These are phyloP conservation scores for Trypanosoma caninum DNA, from an alignment of 208 protist genomes.

Conservation along the genomic window DNA sequence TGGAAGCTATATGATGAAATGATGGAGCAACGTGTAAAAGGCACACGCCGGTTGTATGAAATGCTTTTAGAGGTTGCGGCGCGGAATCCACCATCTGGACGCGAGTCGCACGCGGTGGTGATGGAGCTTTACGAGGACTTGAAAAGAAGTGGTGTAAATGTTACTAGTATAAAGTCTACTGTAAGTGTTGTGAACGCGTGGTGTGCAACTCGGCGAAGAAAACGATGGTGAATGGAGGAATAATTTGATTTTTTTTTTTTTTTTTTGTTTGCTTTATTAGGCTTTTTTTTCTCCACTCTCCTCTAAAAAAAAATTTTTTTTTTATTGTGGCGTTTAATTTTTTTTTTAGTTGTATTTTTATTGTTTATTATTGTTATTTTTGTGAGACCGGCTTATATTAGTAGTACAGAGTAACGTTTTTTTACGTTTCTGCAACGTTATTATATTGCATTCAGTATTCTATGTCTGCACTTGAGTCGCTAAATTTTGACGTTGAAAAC, in stretches of 20 bases:
- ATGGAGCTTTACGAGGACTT: slow-evolving; percentile 67
- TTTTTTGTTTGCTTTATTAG: slow-evolving; percentile 5
- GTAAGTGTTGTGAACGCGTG: slow-evolving; percentile 75
- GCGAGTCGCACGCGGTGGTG: slow-evolving; percentile 36
- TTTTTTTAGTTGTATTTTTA: slow-evolving; percentile 13
- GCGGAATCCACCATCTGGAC: slow-evolving; percentile 33
- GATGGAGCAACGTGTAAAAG: slow-evolving; percentile 29
- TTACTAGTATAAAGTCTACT: slow-evolving; percentile 42
- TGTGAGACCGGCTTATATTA: too few relatives aligned
- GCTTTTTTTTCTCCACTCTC: background rate
- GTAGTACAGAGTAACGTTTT: too few relatives aligned
- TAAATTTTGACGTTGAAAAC: slow-evolving; percentile 24
- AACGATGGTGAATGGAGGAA: slow-evolving; percentile 15
- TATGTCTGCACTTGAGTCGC: slow-evolving; percentile 17
- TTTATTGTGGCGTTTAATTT: background rate
- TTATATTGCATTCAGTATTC: background rate
- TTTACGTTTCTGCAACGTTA: too few relatives aligned
- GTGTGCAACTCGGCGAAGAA: slow-evolving; percentile 38
- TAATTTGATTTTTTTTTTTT: background rate
- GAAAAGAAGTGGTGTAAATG: slow-evolving; percentile 41
- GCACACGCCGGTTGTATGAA: slow-evolving; percentile 59
- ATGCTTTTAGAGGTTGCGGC: slow-evolving; percentile 43
- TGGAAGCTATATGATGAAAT: slow-evolving; percentile 77
- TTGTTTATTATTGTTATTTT: slow-evolving; percentile 13
- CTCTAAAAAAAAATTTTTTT: slow-evolving; percentile 3